Evolutionary conservation across 768 basidiomycete genomes (phyloP), one percentile per base, ranked within the genome.

Genomic region (Boletus tomentosulus): DNA sequence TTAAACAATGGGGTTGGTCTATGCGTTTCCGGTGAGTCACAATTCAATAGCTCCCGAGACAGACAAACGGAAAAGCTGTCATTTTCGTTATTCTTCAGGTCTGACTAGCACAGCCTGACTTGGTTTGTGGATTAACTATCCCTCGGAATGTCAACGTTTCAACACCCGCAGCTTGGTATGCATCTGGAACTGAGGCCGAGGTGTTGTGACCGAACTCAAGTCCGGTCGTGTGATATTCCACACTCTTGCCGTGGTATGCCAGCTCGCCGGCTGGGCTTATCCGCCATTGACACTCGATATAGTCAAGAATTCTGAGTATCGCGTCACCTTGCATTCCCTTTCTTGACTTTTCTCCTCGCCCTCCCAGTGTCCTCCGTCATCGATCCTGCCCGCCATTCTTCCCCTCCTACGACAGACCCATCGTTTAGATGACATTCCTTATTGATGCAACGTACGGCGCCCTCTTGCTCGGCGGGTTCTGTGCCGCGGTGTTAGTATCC

Each of bases 401-500:
- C 37, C 28, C 33, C 16, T 28, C 28, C 16, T 28, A n/a, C n/a
- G 35, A 34, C 28, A 4, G 8, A 19, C 15, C 7, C 22, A 8
- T 24, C 16, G 19, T 22, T 22, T 19, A 37, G 15, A 65, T 65
- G 65, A 22, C 57, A 27, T 28, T 25, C 28, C 8, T 25, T 30
- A 31, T 69, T 28, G 54, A 48, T 33, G 34, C 58, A 39, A 71
- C 68, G 30, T 53, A 58, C 13, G 68, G 68, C 9, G 68, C 68
- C n/a, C 57, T 69, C 11, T 57, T 69, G 3, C 44, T 71, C 3
- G 68, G 68, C 27, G 67, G 65, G 45, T 69, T 69, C 53, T 44
- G 59, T 43, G 69, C 69, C 15, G 60, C 68, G 24, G 57, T 35
- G 68, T 69, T 33, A 56, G 68, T 44, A 0, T 22, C 38, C n/a